These are phyloP conservation scores for Xylariaceae sp. DNA, from an alignment of 2,329 filamentous ascomycete species.

Conservation along the genomic window DNA sequence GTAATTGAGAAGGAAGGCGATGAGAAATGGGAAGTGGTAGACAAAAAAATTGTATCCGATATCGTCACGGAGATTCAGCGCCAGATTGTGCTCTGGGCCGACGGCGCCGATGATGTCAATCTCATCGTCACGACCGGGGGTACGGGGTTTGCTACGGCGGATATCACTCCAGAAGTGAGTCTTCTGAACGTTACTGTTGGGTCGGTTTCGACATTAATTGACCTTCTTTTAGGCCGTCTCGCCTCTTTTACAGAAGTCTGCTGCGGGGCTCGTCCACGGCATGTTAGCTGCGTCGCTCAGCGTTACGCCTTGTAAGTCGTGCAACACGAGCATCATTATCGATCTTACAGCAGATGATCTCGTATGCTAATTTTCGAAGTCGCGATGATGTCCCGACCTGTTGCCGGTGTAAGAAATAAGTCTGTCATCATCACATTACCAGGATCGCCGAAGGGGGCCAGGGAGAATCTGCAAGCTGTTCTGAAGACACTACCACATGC, in stretches of 20 bases:
- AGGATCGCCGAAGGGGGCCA: conserved; percentile 91
- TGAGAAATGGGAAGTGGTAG: conserved; percentile 66
- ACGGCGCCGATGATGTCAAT: conserved; percentile 61
- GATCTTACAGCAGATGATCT: too few species aligned
- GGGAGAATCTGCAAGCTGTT: conserved; percentile 85
- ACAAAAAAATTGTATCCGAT: conserved; percentile 76
- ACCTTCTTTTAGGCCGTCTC: conserved; percentile 60
- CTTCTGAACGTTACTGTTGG: not conserved
- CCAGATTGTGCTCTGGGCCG: conserved; percentile 68
- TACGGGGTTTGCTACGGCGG: conserved; percentile 83
- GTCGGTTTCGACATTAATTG: conserved; percentile 1
- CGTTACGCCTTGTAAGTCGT: conserved; percentile 78
- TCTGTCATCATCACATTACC: conserved; percentile 85
- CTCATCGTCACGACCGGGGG: conserved; percentile 86
- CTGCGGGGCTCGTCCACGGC: conserved; percentile 86
- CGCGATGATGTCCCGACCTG: conserved; percentile 92
- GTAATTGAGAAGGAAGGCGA: conserved; percentile 65
- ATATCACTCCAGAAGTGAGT: conserved; percentile 79
- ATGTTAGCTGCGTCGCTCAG: conserved; percentile 83
- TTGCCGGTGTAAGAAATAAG: conserved; percentile 79
- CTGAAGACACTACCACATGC: conserved; percentile 91
- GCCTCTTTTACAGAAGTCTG: conserved; percentile 76
- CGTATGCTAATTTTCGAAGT: conserved; percentile 55
- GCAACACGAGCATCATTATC: not conserved
- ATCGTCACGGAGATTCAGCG: conserved; percentile 69